These are phyloP conservation scores for Solanum clarkiae DNA, from an alignment of 257 asterid genomes.

Conservation along the genomic window DNA sequence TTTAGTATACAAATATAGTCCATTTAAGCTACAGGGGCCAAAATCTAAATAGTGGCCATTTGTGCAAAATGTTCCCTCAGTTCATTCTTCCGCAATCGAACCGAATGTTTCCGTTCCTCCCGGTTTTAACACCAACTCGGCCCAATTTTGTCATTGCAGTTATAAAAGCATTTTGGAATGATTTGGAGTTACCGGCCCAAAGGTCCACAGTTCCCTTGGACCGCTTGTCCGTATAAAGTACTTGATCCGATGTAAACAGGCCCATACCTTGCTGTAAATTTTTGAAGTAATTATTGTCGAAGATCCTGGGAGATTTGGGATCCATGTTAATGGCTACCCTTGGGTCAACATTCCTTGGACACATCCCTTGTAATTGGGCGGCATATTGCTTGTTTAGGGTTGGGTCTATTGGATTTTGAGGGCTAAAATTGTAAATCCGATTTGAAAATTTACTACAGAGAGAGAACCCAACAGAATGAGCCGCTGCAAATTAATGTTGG, in stretches of 20 bases:
- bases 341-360: conserved; percentile 57
- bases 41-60: not conserved
- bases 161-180: conserved; percentile 38
- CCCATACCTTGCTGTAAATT: conserved; percentile 68
- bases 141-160: conserved; percentile 69
- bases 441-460: conserved; percentile 62
- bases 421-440: conserved; percentile 59
- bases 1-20: not conserved
- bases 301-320: conserved; percentile 49
- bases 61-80: not conserved
- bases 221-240: conserved; percentile 47
- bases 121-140: conserved; percentile 72
- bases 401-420: conserved; percentile 45
- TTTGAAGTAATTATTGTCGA: conserved; percentile 57
- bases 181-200: conserved; percentile 38
- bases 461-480: conserved; percentile 79
- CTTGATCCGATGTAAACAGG: conserved; percentile 78
- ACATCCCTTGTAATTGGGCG: conserved; percentile 28
- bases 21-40: not conserved
- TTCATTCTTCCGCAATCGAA: conserved; percentile 65
- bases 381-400: conserved; percentile 56
- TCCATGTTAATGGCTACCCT: conserved; percentile 64
- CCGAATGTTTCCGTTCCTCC: conserved; percentile 58
- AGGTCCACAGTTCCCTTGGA: conserved; percentile 32
- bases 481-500: conserved; percentile 21